Evolutionary conservation across 2,329 filamentous ascomycete species (phyloP).

Genomic region (Fusarium sp.): DNA sequence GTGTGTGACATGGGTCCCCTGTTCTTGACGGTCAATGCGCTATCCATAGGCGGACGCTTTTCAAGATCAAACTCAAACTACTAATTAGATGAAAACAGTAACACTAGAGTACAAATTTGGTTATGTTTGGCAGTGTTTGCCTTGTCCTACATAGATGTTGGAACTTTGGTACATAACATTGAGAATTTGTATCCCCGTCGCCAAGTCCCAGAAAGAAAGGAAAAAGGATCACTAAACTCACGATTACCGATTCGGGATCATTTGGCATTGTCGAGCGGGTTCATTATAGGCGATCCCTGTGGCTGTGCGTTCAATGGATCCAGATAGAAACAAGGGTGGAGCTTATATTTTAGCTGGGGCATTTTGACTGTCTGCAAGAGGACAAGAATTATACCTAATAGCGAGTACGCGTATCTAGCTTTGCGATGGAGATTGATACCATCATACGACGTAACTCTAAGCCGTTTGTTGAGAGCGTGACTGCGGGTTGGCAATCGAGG

Average conservation of each 20-base stretch:
- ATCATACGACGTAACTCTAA: not conserved
- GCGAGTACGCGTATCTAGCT: not conserved
- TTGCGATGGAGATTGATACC: not conserved
- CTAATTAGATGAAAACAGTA: not conserved
- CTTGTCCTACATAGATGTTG: not conserved
- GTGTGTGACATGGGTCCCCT: not conserved
- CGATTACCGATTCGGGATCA: conserved; percentile 11
- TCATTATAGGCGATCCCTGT: not conserved
- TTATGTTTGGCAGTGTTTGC: not conserved
- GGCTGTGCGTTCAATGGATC: conserved; percentile 19
- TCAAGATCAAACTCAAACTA: not conserved
- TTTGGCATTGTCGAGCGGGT: not conserved
- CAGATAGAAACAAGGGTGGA: not conserved
- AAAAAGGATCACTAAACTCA: not conserved
- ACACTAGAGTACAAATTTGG: not conserved
- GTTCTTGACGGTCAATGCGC: not conserved
- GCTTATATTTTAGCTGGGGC: not conserved
- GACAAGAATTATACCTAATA: not conserved
- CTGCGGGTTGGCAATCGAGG: not conserved
- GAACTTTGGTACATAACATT: not conserved
- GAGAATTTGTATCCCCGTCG: no score
- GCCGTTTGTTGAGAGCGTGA: not conserved
- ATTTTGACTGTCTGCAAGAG: not conserved
- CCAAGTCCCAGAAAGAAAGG: not conserved
- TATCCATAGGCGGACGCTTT: not conserved